phyloP scores from a whole-genome alignment of 352 stramenopile genomes.

The Hyaloperonospora arabidopsidis region DNA sequence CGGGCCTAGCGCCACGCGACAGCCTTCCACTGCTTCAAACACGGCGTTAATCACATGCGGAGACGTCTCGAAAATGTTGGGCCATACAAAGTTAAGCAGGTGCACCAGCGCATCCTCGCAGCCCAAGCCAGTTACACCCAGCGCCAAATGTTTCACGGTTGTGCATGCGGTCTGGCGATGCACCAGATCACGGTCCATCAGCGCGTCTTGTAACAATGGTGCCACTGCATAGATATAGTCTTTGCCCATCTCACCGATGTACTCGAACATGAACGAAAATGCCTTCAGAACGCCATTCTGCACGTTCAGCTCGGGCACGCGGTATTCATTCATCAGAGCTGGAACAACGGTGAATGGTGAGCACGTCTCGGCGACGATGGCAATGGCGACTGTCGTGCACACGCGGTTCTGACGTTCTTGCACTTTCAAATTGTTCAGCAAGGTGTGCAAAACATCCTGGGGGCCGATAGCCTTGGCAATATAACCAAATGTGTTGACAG shows the following conservation, averaged over 20 bases:
- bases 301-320: constrained; percentile 98
- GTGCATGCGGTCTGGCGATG: constrained; percentile 97
- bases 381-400: constrained; percentile 99
- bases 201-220: constrained; percentile 96
- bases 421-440: constrained; percentile 99
- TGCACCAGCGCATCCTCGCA: constrained; percentile 98
- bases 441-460: constrained; percentile 97
- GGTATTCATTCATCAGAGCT: constrained; percentile 99
- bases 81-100: constrained; percentile 99
- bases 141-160: constrained; percentile 95
- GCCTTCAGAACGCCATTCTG: constrained; percentile 99
- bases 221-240: constrained; percentile 99
- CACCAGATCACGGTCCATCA: constrained; percentile 98
- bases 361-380: constrained; percentile 99
- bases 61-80: constrained; percentile 99
- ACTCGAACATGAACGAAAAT: constrained; percentile 99
- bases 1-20: constrained; percentile 93
- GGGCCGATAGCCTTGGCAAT: constrained; percentile 98
- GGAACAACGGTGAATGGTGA: constrained; percentile 98
- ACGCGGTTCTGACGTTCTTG: constrained; percentile 98
- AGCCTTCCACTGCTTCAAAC: constrained; percentile 97
- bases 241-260: constrained; percentile 99
- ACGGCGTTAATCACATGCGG: constrained; percentile 98
- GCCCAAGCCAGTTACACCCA: constrained; percentile 93
- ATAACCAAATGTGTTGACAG: constrained; percentile 99